Base-by-base conservation (phyloP, 495 filamentous ascomycete genomes). In the Hypoxylon rickii region DNA sequence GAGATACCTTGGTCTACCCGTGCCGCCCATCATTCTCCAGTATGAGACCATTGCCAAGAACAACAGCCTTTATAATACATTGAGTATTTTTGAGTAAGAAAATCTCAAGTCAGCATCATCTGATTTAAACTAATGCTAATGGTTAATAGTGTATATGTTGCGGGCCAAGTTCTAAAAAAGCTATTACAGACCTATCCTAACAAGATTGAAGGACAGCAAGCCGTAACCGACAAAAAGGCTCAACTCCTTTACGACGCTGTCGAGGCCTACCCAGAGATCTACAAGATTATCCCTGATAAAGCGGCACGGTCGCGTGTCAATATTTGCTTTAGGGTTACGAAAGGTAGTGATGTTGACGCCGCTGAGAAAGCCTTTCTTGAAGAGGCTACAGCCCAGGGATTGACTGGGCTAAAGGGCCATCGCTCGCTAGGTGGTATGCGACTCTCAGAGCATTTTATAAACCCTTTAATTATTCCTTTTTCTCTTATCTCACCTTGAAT, bases 301-400 rank as follows among this genome's bases (percentile, higher is more conserved):
- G 74, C 71, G 40, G 85, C 83, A 6, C 84, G 92, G 37, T 92
- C 87, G 51, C 75, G 90, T 33, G 96, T 96, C 89, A 96, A 97
- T 70, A 85, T 96, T 39, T 96, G 91, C 76, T 94, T 94, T 77
- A 79, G 91, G 16, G 82, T 93, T 3, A 78, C 52, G 8, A 34
- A 56, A 67, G 78, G 81, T 38, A 83, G 80, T 31, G 76, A 86
- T 64, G 78, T 79, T 6, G 81, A 81, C 17, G 78, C 75, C 11
- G 51, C 75, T 2, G 89, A 97, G 71, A 91, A 91, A 70, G 76
- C 71, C 11, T 96, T 96, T 73, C 71, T 96, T 44, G 79, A 83
- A 44, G 86, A 87, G 19, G 88, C 88, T 8, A 82, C 84, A 29
- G 74, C 77, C 60, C 72, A 71, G 31, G 79, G 83, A 8, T 70